These are phyloP conservation scores for Aspergillus sp. DNA, from an alignment of 2,329 filamentous ascomycete genomes.

Conservation along the genomic window DNA sequence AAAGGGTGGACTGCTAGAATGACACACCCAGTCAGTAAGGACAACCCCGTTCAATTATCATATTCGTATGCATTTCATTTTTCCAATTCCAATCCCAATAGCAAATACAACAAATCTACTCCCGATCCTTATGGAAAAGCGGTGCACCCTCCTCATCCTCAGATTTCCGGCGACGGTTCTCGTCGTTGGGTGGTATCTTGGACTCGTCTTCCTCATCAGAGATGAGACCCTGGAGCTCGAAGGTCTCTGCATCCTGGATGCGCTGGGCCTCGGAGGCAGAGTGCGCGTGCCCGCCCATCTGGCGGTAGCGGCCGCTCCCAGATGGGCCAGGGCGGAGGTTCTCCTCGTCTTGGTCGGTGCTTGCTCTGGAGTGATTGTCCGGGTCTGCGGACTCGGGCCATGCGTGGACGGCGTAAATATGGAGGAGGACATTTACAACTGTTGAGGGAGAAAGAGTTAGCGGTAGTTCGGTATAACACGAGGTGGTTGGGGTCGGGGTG, in stretches of 20 bases:
- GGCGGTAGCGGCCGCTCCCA: neutral
- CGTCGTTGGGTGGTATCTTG: constrained; percentile 7
- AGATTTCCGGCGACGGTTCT: constrained; percentile 22
- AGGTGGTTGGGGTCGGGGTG: neutral
- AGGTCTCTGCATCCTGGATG: constrained; percentile 82
- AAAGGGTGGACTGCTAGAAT: neutral
- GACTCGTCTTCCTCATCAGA: constrained; percentile 76
- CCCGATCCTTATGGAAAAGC: constrained; percentile 18
- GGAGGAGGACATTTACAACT: constrained; percentile 80
- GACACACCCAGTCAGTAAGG: neutral
- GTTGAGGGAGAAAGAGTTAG: neutral
- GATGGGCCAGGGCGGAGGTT: constrained; percentile 11
- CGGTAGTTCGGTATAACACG: neutral
- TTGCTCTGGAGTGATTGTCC: constrained; percentile 3
- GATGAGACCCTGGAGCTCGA: constrained; percentile 86
- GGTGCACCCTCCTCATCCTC: constrained; percentile 31
- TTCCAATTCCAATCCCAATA: neutral
- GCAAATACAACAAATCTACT: neutral
- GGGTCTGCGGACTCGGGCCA: constrained; percentile 42
- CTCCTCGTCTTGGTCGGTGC: constrained; percentile 7
- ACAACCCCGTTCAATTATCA: neutral
- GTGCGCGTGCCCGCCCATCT: constrained; percentile 47
- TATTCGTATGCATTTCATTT: neutral
- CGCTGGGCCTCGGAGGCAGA: constrained; percentile 46
- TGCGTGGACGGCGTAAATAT: constrained; percentile 71